Evolutionary conservation across 148 eudicot genomes (phyloP), one percentile per base, ranked within the genome.

Genomic region (Vaccinium vitisidaea): DNA sequence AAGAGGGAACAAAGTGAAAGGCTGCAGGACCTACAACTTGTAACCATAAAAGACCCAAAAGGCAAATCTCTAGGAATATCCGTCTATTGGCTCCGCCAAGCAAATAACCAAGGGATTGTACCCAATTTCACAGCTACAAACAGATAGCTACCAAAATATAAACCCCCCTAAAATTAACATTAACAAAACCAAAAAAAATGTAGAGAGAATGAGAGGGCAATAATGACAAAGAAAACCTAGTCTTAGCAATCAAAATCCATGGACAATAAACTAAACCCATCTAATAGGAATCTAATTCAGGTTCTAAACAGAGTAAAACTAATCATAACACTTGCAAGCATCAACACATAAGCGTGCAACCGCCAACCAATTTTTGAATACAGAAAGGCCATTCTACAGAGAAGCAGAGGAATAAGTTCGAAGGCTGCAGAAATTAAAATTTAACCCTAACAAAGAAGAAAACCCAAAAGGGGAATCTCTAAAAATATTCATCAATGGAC

Each of bases 391-490:
- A 69, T 30, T 69, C 18, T 30, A 69, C 43, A 13, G 18, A 30
- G 39, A 30, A 69, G 39, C 74, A 69, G 8, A 30, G 19, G 43
- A 69, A 25, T 27, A 50, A 61, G 50, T 52, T 69, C 63, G 39
- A 75, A 56, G 56, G 48, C 56, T 70, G 43, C 54, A 56, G 43
- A 73, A 85, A n/a, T 7, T 43, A 39, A 30, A 73, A 48, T 52
- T 80, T 1, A 23, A 48, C 32, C 83, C 32, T 43, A 43, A 5
- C 19, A 54, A 49, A 70, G 19, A 16, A 56, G 55, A 56, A 70
- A 84, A 54, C 39, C 6, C 48, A 30, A 82, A 69, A 70, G 49
- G 71, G 77, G 77, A 52, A 69, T 69, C 77, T 50, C 77, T 25
- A 69, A 19, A 13, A 82, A 18, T 82, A 69, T 52, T 82, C 77